A percentile compares a stretch with the other conserved stretches of the same genome.
These are phyloP conservation scores for Quercus gilva DNA, from an alignment of 306 rosid species.

Conservation along the genomic window DNA sequence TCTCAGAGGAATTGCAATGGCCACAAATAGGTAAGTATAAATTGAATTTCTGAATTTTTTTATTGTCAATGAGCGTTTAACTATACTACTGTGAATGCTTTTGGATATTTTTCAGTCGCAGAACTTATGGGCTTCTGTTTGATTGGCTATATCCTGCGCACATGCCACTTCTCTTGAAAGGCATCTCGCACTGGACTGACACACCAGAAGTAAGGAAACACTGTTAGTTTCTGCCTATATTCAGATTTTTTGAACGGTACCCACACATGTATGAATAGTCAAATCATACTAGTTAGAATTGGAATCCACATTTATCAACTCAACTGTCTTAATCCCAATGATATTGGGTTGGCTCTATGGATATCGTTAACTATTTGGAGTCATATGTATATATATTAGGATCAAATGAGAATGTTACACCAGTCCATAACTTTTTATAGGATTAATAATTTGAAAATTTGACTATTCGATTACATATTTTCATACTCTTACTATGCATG, in stretches of 20 bases:
- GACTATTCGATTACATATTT: no score
- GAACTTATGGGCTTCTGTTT: conserved; percentile 90
- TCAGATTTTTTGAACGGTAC: not conserved
- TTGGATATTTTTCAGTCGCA: conserved; percentile 62
- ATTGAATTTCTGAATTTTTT: conserved; percentile 13
- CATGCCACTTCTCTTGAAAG: conserved; percentile 83
- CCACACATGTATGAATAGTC: not conserved
- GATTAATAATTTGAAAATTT: no score
- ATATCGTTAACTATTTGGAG: no score
- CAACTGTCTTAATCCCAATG: not conserved
- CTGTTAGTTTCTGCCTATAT: not conserved
- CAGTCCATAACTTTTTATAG: no score
- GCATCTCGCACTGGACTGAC: conserved; percentile 93
- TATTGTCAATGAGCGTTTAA: conserved; percentile 2
- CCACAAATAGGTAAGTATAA: conserved; percentile 74
- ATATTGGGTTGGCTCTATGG: not conserved
- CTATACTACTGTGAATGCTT: conserved; percentile 13
- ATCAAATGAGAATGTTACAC: no score
- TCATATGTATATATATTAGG: no score
- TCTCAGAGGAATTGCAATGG: conserved; percentile 98
- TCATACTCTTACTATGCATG: no score
- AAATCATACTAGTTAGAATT: not conserved
- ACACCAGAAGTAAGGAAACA: conserved; percentile 80
- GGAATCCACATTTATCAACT: not conserved
- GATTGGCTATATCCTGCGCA: conserved; percentile 98